A percentile compares a stretch with the other conserved stretches of the same genome.
phyloP scores from a whole-genome alignment of 495 filamentous ascomycete genomes.

The Aspergillus leporis region DNA sequence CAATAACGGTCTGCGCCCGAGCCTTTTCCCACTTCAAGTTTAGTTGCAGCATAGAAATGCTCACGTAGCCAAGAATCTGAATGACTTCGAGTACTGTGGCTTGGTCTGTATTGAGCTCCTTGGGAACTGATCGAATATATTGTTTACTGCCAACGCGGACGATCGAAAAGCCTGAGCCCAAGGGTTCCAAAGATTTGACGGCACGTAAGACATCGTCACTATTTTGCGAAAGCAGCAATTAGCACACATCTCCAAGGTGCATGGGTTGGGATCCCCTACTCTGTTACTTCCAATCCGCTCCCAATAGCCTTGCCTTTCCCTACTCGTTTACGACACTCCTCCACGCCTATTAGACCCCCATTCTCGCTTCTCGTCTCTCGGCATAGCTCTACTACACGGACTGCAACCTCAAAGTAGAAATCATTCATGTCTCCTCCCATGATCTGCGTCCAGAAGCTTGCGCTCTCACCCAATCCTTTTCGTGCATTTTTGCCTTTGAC shows the following conservation, averaged over 20 bases:
- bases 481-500: conserved; percentile 52
- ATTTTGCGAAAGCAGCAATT: conserved; percentile 7
- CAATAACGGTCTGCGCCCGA: conserved; percentile 81
- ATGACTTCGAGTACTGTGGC: conserved; percentile 87
- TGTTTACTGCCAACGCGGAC: conserved; percentile 76
- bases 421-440: conserved; percentile 90
- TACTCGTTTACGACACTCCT: conserved; percentile 75
- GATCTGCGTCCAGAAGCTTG: conserved; percentile 90
- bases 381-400: conserved; percentile 92
- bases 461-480: conserved; percentile 43
- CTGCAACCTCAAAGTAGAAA: conserved; percentile 96
- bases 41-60: conserved; percentile 85
- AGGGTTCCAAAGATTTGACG: conserved; percentile 80
- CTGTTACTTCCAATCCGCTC: conserved; percentile 67
- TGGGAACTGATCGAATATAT: conserved; percentile 91
- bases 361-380: conserved; percentile 85
- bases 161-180: conserved; percentile 84
- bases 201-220: conserved; percentile 91
- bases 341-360: conserved; percentile 83
- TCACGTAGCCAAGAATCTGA: conserved; percentile 83
- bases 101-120: conserved; percentile 96
- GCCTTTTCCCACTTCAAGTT: conserved; percentile 87
- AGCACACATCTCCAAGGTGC: background rate
- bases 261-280: conserved; percentile 36
- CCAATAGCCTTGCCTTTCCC: conserved; percentile 70